Conservation (phyloP, 495 filamentous ascomycete species). For the Poronia punctata region DNA sequence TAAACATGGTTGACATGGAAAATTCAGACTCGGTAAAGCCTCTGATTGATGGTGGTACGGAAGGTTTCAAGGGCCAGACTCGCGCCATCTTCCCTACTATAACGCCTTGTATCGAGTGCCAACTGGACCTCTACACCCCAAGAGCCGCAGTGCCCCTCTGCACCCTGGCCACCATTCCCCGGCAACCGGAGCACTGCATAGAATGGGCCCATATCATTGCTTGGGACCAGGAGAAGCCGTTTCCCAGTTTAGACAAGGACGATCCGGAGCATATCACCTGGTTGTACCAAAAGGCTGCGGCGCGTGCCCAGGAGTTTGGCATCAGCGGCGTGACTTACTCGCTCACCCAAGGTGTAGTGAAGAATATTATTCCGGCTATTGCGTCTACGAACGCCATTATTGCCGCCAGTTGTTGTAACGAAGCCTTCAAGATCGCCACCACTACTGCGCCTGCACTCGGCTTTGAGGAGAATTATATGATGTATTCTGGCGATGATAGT, state of each 20-base stretch:
- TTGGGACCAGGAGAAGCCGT: conserved; percentile 57
- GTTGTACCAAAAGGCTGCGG: conserved; percentile 81
- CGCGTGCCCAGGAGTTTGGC: conserved; percentile 77
- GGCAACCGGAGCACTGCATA: conserved; percentile 96
- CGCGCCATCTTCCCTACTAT: conserved; percentile 88
- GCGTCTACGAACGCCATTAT: conserved; percentile 97
- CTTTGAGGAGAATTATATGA: conserved; percentile 84
- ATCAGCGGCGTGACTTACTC: conserved; percentile 92
- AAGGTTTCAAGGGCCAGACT: conserved; percentile 97
- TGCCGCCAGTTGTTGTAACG: conserved; percentile 90
- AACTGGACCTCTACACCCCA: conserved; percentile 95
- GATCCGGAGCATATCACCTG: conserved; percentile 96
- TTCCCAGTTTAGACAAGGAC: conserved; percentile 77
- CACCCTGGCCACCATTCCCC: conserved; percentile 92
- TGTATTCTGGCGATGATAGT: conserved; percentile 93
- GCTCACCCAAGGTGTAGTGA: conserved; percentile 96
- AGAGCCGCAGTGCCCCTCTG: conserved; percentile 91
- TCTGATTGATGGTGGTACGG: conserved; percentile 92
- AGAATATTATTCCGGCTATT: conserved; percentile 99
- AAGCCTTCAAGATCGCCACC: conserved; percentile 91
- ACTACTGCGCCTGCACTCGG: conserved; percentile 68
- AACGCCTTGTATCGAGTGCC: conserved; percentile 95
- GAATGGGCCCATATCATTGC: conserved; percentile 93
- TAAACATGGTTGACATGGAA: conserved; percentile 71
- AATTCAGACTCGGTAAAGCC: conserved; percentile 80